phyloP scores from a whole-genome alignment of 345 rosid genomes.

The Mallotus nudiflorus region DNA sequence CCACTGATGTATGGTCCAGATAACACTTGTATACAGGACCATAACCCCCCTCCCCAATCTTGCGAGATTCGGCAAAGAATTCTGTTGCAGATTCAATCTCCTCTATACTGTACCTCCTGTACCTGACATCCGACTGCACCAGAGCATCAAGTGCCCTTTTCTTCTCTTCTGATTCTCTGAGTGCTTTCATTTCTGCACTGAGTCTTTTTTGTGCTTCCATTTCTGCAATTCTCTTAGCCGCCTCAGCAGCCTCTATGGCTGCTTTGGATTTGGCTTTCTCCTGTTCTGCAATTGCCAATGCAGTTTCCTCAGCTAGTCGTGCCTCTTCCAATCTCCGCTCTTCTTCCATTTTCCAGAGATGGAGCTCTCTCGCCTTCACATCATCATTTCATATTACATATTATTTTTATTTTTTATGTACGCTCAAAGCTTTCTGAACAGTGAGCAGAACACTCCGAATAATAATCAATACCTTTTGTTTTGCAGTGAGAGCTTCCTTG shows the following conservation, averaged over 20 bases:
- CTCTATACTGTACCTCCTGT: not conserved
- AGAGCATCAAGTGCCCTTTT: not conserved
- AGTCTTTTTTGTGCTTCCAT: not conserved
- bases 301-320: constrained; percentile 2
- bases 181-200: not conserved
- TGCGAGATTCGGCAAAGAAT: not conserved
- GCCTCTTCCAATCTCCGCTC: not conserved
- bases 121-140: not conserved
- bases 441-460: too few relatives aligned
- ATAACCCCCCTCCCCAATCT: constrained; percentile 3
- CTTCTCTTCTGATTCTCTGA: not conserved
- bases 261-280: not conserved
- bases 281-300: not conserved
- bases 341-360: constrained; percentile 5
- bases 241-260: constrained; percentile 1
- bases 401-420: too few relatives aligned
- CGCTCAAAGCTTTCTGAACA: too few relatives aligned
- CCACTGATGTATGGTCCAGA: not conserved
- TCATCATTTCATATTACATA: not conserved
- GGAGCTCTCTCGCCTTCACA: not conserved
- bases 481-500: constrained; percentile 6
- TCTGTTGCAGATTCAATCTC: constrained; percentile 3
- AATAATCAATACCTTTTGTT: not conserved
- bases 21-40: not conserved
- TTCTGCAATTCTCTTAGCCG: not conserved